A percentile compares a stretch with the other conserved stretches of the same genome.
Evolutionary conservation across 2,329 filamentous ascomycete species (phyloP).

Genomic region (Diplodia corticola): DNA sequence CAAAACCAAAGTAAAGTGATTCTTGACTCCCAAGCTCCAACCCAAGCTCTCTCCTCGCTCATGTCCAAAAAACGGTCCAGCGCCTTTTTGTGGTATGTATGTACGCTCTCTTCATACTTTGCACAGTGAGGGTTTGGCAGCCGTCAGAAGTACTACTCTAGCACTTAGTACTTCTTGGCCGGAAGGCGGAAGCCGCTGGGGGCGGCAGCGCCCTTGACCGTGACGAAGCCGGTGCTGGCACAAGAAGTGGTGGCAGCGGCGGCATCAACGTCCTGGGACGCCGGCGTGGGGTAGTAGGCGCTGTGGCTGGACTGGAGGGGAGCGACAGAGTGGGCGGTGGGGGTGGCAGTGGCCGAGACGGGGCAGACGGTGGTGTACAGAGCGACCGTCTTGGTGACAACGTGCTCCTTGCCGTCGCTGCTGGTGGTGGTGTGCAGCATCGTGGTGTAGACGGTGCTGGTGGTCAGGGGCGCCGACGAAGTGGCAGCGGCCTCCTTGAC

Average conservation of each 20-base stretch:
- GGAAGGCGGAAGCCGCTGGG: constrained; percentile 20
- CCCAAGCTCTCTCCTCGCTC: neutral
- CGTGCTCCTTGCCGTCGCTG: constrained; percentile 19
- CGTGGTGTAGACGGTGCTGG: constrained; percentile 27
- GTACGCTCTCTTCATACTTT: constrained; percentile 18
- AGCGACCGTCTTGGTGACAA: constrained; percentile 24
- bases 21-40: neutral
- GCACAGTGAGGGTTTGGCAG: neutral
- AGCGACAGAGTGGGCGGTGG: constrained; percentile 11
- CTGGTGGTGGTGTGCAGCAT: constrained; percentile 29
- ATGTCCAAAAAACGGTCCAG: constrained; percentile 6
- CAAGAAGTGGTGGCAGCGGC: constrained; percentile 9
- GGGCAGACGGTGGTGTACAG: constrained; percentile 30
- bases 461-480: constrained; percentile 20
- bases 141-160: neutral
- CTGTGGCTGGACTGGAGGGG: constrained; percentile 21
- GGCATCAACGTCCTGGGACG: constrained; percentile 3
- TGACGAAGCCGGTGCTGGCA: constrained; percentile 15
- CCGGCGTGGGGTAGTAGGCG: constrained; percentile 20
- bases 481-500: constrained; percentile 14
- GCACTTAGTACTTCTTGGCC: constrained; percentile 13
- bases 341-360: constrained; percentile 16
- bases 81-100: constrained; percentile 10
- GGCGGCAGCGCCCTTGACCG: constrained; percentile 19
- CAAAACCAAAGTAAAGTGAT: neutral